phyloP scores from a whole-genome alignment of 2,329 filamentous ascomycete genomes.

The Phoma sp. region DNA sequence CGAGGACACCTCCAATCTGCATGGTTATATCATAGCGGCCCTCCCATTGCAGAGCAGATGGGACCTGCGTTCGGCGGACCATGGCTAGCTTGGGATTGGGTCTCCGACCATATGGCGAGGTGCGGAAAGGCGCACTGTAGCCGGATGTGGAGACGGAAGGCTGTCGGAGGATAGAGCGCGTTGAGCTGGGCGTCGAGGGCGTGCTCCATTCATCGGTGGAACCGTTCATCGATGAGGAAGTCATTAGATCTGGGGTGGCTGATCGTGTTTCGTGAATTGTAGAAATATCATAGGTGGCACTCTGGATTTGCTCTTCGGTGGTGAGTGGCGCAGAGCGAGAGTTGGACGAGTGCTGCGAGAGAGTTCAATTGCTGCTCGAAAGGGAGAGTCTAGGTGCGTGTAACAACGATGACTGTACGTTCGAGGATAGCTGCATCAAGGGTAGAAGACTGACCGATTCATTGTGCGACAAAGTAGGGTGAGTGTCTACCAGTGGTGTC shows the following conservation, averaged over 20 bases:
- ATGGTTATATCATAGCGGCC: background rate
- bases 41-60: background rate
- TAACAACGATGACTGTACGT: background rate
- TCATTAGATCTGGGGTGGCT: background rate
- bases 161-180: background rate
- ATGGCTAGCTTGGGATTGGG: constrained; percentile 1
- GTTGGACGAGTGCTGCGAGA: background rate
- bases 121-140: background rate
- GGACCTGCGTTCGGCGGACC: background rate
- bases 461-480: too few relatives aligned
- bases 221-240: background rate
- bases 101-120: background rate
- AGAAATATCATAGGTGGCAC: background rate
- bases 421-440: background rate
- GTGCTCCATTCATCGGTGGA: background rate
- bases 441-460: background rate
- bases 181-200: background rate
- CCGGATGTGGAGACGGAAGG: background rate
- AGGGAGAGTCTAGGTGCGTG: background rate
- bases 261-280: background rate
- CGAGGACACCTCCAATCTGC: background rate
- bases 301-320: background rate
- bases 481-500: background rate
- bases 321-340: background rate
- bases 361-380: background rate